A percentile compares a stretch with the other conserved stretches of the same genome.
Conservation (phyloP, 805 yeast genomes). For the Yarrowia sp. region DNA sequence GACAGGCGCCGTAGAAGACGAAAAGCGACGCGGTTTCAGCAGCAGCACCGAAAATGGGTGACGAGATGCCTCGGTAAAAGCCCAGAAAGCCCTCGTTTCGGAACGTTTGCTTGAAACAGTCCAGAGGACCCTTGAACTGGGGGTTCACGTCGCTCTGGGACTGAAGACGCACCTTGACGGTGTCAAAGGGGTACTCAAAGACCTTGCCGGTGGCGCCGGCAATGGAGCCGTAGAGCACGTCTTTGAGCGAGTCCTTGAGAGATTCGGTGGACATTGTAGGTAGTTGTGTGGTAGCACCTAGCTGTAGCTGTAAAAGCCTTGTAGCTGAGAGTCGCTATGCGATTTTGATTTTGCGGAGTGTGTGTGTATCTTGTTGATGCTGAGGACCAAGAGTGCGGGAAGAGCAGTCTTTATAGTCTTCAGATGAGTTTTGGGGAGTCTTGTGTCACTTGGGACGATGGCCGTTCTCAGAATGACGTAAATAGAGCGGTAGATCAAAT, state of each 20-base stretch:
- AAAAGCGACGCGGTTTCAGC: constrained; percentile 85
- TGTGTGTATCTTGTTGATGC: background rate
- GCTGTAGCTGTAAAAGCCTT: constrained; percentile 32
- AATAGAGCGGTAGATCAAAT: no score
- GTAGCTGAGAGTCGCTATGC: background rate
- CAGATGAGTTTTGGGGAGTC: no score
- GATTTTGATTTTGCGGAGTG: background rate
- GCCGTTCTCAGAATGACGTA: no score
- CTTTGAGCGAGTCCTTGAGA: constrained; percentile 41
- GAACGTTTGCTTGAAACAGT: constrained; percentile 69
- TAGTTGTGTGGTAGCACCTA: background rate
- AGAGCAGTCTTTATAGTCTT: constrained; percentile 2
- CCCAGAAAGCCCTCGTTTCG: constrained; percentile 76
- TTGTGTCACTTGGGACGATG: no score
- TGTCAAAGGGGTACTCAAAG: constrained; percentile 92
- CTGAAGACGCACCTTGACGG: constrained; percentile 85
- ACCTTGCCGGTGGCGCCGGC: constrained; percentile 86
- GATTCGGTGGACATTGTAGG: background rate
- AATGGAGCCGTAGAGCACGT: constrained; percentile 51
- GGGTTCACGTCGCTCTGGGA: constrained; percentile 68
- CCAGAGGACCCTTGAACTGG: constrained; percentile 63
- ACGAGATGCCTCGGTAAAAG: constrained; percentile 76
- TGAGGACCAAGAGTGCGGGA: background rate
- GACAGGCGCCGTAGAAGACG: constrained; percentile 49
- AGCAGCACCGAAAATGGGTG: constrained; percentile 91